phyloP scores from a whole-genome alignment of 2,329 filamentous ascomycete genomes.

The Cladosporium sp. region DNA sequence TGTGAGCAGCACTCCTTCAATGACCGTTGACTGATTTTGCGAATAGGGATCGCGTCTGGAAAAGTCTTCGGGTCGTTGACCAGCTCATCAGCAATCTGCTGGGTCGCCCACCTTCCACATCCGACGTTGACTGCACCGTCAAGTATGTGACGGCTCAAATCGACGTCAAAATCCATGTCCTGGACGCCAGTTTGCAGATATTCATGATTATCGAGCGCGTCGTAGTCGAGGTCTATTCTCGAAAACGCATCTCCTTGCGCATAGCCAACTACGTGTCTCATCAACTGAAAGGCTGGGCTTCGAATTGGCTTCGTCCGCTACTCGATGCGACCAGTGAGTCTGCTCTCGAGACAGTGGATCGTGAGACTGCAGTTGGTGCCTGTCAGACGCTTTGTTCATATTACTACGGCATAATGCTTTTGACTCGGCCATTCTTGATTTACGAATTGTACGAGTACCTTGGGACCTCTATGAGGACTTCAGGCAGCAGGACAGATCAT shows the following conservation, averaged over 20 bases:
- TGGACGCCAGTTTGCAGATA: constrained; percentile 45
- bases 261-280: constrained; percentile 45
- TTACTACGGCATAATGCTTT: constrained; percentile 56
- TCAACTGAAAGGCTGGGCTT: constrained; percentile 45
- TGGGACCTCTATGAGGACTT: constrained; percentile 27
- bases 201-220: constrained; percentile 52
- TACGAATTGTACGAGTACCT: constrained; percentile 49
- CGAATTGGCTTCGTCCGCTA: constrained; percentile 35
- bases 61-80: constrained; percentile 53
- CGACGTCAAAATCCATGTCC: constrained; percentile 26
- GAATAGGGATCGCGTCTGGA: constrained; percentile 52
- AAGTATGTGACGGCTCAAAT: constrained; percentile 32
- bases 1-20: neutral
- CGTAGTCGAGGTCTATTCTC: constrained; percentile 49
- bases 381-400: constrained; percentile 54
- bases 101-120: constrained; percentile 55
- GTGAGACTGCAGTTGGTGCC: constrained; percentile 44
- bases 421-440: constrained; percentile 55
- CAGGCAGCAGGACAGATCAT: constrained; percentile 23
- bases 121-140: constrained; percentile 51
- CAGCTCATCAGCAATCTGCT: constrained; percentile 53
- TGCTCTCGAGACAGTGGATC: constrained; percentile 20
- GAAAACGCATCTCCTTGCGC: constrained; percentile 42
- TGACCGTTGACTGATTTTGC: neutral
- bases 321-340: constrained; percentile 26